Conservation (phyloP, 352 stramenopile species). For the Phytopythium montanum region DNA sequence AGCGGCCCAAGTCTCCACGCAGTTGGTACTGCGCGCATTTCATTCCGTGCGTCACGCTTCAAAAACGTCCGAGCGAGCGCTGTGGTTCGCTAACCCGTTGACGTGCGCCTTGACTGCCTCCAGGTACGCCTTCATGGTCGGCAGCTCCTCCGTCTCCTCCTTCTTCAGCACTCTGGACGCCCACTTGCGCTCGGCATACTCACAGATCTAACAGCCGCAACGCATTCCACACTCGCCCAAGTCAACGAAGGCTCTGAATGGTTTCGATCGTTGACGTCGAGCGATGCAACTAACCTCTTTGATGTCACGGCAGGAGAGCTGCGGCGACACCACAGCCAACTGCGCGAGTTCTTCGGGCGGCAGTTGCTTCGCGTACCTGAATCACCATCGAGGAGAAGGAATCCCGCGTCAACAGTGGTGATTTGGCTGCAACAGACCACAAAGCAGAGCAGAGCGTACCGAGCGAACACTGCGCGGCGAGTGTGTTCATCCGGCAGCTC, state of each 20-base stretch:
- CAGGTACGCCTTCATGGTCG: conserved; percentile 64
- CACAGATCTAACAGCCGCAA: conserved; percentile 64
- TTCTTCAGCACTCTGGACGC: conserved; percentile 89
- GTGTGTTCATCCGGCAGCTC: conserved; percentile 85
- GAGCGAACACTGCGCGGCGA: conserved; percentile 82
- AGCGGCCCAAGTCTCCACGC: neutral
- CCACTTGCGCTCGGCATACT: conserved; percentile 92
- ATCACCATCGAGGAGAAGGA: neutral
- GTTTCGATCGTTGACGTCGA: neutral
- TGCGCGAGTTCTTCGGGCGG: conserved; percentile 62
- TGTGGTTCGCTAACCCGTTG: conserved; percentile 36
- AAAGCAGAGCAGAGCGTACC: conserved; percentile 29
- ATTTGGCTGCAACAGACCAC: neutral
- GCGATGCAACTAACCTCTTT: conserved; percentile 70
- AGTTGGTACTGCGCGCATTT: neutral
- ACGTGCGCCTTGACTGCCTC: conserved; percentile 73
- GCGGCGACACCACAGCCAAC: conserved; percentile 70
- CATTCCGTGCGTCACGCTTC: conserved; percentile 29
- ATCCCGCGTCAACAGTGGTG: conserved; percentile 1
- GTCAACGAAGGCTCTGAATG: neutral
- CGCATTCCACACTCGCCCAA: neutral
- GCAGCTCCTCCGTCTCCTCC: conserved; percentile 68
- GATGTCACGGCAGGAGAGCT: conserved; percentile 92
- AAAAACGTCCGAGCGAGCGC: conserved; percentile 41
- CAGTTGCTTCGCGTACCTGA: conserved; percentile 90